These are phyloP conservation scores for Cystobasidiaceae sp. DNA, from an alignment of 1,284 basidiomycete species.

Conservation along the genomic window DNA sequence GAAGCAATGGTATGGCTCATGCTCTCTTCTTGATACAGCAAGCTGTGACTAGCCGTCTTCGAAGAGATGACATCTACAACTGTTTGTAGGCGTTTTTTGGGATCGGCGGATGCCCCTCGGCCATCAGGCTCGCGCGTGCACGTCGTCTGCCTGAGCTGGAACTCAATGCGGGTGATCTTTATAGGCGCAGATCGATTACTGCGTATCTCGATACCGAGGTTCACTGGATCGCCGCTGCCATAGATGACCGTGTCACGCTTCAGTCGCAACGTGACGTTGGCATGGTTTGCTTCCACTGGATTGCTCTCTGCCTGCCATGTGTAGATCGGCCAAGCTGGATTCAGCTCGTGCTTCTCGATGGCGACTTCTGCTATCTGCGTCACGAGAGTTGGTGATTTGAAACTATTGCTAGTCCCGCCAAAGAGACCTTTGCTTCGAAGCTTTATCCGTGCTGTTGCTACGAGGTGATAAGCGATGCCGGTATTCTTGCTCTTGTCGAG, in stretches of 20 bases:
- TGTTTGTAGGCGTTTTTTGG: constrained; percentile 6
- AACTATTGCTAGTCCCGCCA: background rate
- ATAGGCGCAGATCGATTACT: constrained; percentile 19
- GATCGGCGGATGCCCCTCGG: background rate
- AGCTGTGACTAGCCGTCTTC: constrained; percentile 1
- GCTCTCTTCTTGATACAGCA: constrained; percentile 22
- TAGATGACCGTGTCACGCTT: constrained; percentile 22
- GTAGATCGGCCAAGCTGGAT: constrained; percentile 35
- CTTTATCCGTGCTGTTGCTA: constrained; percentile 31
- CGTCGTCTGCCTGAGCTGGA: constrained; percentile 1
- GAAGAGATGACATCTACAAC: constrained; percentile 5
- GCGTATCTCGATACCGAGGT: constrained; percentile 5
- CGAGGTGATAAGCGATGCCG: constrained; percentile 33
- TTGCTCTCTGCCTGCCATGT: constrained; percentile 20
- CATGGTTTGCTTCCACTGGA: background rate
- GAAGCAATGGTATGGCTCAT: constrained; percentile 3
- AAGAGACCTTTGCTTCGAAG: constrained; percentile 25
- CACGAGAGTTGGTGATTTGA: constrained; percentile 17
- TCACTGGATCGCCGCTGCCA: constrained; percentile 13
- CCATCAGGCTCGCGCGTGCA: constrained; percentile 1
- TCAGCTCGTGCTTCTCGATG: constrained; percentile 32
- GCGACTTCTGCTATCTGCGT: constrained; percentile 8
- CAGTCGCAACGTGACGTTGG: constrained; percentile 8
- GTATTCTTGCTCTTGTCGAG: constrained; percentile 30
- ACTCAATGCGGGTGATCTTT: constrained; percentile 16